These are phyloP conservation scores for Mycena pura DNA, from an alignment of 768 basidiomycete species.

Conservation along the genomic window DNA sequence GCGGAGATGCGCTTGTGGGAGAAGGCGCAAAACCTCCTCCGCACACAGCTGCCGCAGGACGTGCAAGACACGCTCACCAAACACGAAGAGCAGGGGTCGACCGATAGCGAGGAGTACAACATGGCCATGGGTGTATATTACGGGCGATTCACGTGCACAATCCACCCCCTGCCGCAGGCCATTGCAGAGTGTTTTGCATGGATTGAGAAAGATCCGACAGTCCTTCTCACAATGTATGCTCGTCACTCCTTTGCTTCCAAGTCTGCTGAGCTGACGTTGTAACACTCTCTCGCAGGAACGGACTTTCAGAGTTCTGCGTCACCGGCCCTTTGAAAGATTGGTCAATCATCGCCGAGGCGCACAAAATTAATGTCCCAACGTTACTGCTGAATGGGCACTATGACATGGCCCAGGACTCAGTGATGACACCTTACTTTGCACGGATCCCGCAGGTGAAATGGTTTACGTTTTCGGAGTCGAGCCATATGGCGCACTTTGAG, in stretches of 20 bases:
- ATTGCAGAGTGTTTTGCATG: constrained; percentile 30
- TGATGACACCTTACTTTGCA: constrained; percentile 41
- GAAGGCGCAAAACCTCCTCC: constrained; percentile 30
- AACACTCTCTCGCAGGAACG: constrained; percentile 15
- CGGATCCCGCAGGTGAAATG: constrained; percentile 42
- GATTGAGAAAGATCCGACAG: constrained; percentile 43
- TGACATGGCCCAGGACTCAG: constrained; percentile 42
- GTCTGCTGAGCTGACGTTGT: background rate
- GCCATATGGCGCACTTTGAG: constrained; percentile 44
- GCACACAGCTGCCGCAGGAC: constrained; percentile 36
- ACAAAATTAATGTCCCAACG: constrained; percentile 41
- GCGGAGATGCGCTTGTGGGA: constrained; percentile 53
- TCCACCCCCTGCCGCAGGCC: constrained; percentile 37
- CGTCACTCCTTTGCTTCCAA: background rate
- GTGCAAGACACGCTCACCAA: constrained; percentile 37
- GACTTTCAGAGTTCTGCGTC: constrained; percentile 34
- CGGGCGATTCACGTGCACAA: constrained; percentile 31
- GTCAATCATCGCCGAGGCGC: constrained; percentile 40
- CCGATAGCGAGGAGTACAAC: constrained; percentile 39
- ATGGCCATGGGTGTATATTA: constrained; percentile 36
- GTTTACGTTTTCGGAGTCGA: constrained; percentile 44
- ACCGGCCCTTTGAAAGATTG: constrained; percentile 42
- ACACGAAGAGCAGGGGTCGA: constrained; percentile 38
- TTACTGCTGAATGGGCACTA: constrained; percentile 44
- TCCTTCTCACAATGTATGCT: constrained; percentile 42